Evolutionary conservation across 805 yeast genomes (phyloP).

Genomic region (Lachancea sp.): DNA sequence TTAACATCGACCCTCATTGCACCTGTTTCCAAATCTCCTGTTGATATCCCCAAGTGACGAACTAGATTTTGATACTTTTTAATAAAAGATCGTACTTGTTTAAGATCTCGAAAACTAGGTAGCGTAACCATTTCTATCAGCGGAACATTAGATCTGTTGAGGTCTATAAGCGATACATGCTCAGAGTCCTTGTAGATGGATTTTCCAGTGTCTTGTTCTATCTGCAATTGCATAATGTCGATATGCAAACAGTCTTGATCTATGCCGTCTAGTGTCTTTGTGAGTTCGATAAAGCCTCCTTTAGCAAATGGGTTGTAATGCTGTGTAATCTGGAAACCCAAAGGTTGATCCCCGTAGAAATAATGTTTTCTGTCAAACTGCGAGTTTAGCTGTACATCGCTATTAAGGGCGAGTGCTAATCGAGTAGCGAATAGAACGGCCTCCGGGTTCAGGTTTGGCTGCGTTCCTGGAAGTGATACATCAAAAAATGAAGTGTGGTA

Average conservation of each 20-base stretch:
- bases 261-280: conserved; percentile 48
- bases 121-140: conserved; percentile 85
- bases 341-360: conserved; percentile 93
- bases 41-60: conserved; percentile 61
- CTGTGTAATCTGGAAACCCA: conserved; percentile 95
- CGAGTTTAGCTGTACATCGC: conserved; percentile 49
- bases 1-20: conserved; percentile 95
- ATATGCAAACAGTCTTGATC: conserved; percentile 41
- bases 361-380: conserved; percentile 92
- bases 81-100: conserved; percentile 70
- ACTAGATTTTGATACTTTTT: conserved; percentile 72
- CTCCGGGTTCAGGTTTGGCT: conserved; percentile 72
- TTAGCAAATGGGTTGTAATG: conserved; percentile 72
- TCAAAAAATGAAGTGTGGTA: conserved; percentile 71
- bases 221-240: conserved; percentile 70
- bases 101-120: conserved; percentile 69
- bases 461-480: conserved; percentile 86
- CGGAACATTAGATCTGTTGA: conserved; percentile 80
- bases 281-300: conserved; percentile 52
- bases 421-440: conserved; percentile 64
- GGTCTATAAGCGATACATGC: conserved; percentile 50
- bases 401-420: conserved; percentile 64
- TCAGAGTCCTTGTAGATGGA: conserved; percentile 45
- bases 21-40: conserved; percentile 91
- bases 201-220: conserved; percentile 94